Base-by-base conservation (phyloP, 352 stramenopile genomes). In the Phytophthora colocasiae region DNA sequence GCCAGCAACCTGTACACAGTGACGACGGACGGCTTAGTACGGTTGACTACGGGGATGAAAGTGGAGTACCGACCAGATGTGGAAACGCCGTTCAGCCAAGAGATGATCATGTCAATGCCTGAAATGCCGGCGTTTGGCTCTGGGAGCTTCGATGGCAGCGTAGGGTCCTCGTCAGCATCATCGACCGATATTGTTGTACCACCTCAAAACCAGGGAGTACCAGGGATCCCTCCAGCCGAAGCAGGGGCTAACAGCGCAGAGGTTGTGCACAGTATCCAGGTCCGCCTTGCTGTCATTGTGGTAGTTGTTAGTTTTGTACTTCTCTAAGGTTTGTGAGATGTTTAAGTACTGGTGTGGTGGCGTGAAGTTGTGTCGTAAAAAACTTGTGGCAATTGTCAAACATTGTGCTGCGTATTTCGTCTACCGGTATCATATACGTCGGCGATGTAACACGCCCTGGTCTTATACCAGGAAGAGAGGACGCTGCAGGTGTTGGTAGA, bases 11-110 rank as follows among this genome's bases (percentile, higher is more conserved):
- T 87, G 27, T 58, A 67, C n/a, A 67, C 74, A 40, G 67, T 74
- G 51, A 77, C 60, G 1, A 76, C 55, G 32, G 82, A 84, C 32
- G 80, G 58, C 14, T 69, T 76, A 6, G 75, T 90, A 14, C 66
- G 70, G 14, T 53, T 90, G 8, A 61, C 64, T 7, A 22, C 50
- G 1, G 69, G 81, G n/a, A 58, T 87, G 52, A 84, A 72, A 38
- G 74, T 90, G 32, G 66, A 84, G 55, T 80, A 88, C 47, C 64
- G 43, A 41, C 60, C 46, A 7, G 49, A 47, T 36, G 44, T 38
- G 40, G 60, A 52, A 27, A 73, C 17, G 5, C 46, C 48, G 19
- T 73, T 73, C 61, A 51, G 78, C 62, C 58, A 67, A 59, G 29
- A 77, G 50, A 50, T 48, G 44, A 68, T 73, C 38, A 68, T 55